Percentiles rank a stretch among this genome's conserved stretches.
Evolutionary conservation across 257 asterid species (phyloP).

Genomic region (Euphrasia confusa): DNA sequence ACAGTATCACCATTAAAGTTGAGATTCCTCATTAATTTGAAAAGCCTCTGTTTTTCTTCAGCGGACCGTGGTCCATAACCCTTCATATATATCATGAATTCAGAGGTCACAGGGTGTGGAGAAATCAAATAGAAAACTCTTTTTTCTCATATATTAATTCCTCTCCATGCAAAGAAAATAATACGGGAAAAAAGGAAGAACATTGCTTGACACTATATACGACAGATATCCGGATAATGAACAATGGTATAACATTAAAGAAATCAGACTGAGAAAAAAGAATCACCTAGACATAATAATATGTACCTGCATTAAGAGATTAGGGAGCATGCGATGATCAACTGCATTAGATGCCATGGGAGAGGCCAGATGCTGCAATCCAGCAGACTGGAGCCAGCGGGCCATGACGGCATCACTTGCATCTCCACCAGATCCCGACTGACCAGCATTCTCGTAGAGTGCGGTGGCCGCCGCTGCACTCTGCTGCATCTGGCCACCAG

Average conservation of each 20-base stretch:
- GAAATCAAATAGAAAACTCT: not conserved
- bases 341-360: slow-evolving; percentile 73
- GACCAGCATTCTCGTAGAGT: slow-evolving; percentile 76
- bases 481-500: slow-evolving; percentile 99
- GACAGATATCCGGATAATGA: not conserved
- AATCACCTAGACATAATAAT: not conserved
- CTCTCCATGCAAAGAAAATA: not conserved
- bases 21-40: slow-evolving; percentile 90
- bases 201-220: not conserved
- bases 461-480: slow-evolving; percentile 70
- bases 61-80: slow-evolving; percentile 92
- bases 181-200: not conserved
- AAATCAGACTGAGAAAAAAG: not conserved
- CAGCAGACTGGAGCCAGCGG: slow-evolving; percentile 98
- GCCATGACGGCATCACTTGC: slow-evolving; percentile 98
- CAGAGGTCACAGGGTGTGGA: slow-evolving; percentile 16
- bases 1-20: slow-evolving; percentile 82
- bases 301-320: slow-evolving; percentile 73
- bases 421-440: slow-evolving; percentile 70
- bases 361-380: slow-evolving; percentile 99
- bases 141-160: slow-evolving; percentile 10
- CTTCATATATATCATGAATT: slow-evolving; percentile 35
- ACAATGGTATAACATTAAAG: too few relatives aligned
- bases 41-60: slow-evolving; percentile 94
- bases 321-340: slow-evolving; percentile 72